Conservation (phyloP, 1,284 basidiomycete species). For the Fistulinella cinereoalba region DNA sequence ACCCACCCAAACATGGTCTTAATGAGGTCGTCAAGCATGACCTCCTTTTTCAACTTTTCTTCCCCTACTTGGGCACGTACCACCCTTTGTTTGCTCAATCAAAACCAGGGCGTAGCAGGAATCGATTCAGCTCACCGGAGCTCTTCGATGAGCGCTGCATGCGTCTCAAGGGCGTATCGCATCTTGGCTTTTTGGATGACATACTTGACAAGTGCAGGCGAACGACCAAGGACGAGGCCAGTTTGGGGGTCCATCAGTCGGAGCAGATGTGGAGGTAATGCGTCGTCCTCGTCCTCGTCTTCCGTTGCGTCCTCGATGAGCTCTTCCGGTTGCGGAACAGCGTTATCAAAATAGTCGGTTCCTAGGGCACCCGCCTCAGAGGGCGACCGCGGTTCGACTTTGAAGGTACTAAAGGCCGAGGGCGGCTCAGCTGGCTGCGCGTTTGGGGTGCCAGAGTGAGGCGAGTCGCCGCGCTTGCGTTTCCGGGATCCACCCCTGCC, state of each 20-base stretch:
- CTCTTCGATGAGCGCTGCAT: slow-evolving; percentile 61
- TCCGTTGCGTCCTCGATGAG: slow-evolving; percentile 20
- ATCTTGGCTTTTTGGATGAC: slow-evolving; percentile 77
- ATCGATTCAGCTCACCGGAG: slow-evolving; percentile 38
- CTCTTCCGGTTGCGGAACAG: slow-evolving; percentile 19
- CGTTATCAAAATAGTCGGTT: slow-evolving; percentile 30
- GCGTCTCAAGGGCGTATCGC: slow-evolving; percentile 57
- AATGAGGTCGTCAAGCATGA: slow-evolving; percentile 51
- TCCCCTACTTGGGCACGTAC: slow-evolving; percentile 51
- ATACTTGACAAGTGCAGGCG: slow-evolving; percentile 64
- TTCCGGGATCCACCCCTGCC: slow-evolving; percentile 66
- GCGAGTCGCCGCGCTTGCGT: slow-evolving; percentile 51
- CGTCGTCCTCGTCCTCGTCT: slow-evolving; percentile 38
- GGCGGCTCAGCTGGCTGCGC: slow-evolving; percentile 30
- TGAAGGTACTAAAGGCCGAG: slow-evolving; percentile 56
- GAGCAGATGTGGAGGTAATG: slow-evolving; percentile 51
- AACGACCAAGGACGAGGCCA: slow-evolving; percentile 56
- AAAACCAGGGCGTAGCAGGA: no score
- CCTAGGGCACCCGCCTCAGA: slow-evolving; percentile 35
- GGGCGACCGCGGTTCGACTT: slow-evolving; percentile 53
- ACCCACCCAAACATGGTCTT: slow-evolving; percentile 52
- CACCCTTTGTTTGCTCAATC: slow-evolving; percentile 20
- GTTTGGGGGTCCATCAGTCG: slow-evolving; percentile 51
- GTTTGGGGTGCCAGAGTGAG: slow-evolving; percentile 30
- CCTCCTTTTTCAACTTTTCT: slow-evolving; percentile 55